A percentile compares a stretch with the other conserved stretches of the same genome.
Conservation (phyloP, 371 early-diverging fungal species). For the Actinomortierella wolfii region DNA sequence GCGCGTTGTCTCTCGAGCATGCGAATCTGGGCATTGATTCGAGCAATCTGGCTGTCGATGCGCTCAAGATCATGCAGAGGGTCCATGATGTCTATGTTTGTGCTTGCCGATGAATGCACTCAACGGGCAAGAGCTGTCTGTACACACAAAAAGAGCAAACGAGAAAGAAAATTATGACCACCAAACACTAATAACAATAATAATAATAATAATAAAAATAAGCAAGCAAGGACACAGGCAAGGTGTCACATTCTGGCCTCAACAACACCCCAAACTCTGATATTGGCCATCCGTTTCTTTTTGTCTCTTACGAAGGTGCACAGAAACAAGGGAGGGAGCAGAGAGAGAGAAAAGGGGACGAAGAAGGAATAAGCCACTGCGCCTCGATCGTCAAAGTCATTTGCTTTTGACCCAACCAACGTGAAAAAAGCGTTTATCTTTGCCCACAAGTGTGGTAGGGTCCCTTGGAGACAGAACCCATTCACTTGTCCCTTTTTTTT, state of each 20-base stretch:
- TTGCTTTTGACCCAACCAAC: not conserved
- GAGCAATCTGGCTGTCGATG: slow-evolving; percentile 21
- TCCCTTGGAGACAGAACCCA: no score
- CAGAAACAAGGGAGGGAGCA: not conserved
- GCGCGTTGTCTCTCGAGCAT: slow-evolving; percentile 22
- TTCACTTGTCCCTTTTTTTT: no score
- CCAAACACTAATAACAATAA: not conserved
- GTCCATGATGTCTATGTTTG: not conserved
- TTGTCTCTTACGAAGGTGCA: not conserved
- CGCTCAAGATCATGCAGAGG: slow-evolving; percentile 1
- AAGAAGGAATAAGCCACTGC: no score
- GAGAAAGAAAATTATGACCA: not conserved
- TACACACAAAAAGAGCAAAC: not conserved
- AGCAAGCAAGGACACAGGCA: no score
- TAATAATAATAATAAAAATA: not conserved
- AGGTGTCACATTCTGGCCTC: no score
- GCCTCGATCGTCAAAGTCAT: not conserved
- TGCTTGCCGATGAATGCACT: not conserved
- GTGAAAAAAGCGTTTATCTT: not conserved
- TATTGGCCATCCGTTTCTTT: no score
- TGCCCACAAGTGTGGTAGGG: no score
- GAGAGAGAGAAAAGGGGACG: not conserved
- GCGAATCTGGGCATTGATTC: slow-evolving; percentile 25
- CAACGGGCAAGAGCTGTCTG: not conserved
- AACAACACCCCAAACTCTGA: no score